Base-by-base conservation (phyloP, 208 protist species). In the Trypanosoma cruzi region DNA sequence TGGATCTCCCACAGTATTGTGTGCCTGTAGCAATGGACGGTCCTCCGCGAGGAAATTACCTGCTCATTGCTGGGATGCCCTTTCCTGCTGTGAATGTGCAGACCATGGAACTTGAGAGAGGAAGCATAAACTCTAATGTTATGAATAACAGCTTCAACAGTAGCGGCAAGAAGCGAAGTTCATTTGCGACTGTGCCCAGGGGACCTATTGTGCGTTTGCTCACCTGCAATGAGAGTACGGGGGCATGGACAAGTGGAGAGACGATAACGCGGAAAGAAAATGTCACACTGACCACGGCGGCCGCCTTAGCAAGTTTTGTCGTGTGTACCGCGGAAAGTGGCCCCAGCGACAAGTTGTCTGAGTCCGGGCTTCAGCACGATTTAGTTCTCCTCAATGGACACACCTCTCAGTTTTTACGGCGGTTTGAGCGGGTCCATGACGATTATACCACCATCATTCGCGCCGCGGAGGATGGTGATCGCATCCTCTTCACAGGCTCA, bases 381-480 rank as follows among this genome's bases (percentile, higher is more conserved):
- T 46, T 90, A 28, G 31, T 64, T 42, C 65, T 91, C 32, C 40
- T 86, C 59, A 84, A 77, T 69, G 73, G 73, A 18, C 60, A 59
- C 24, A 80, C 65, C 37, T 81, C 79, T 48, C 81, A 84, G 57
- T 55, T 75, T n/a, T 56, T 82, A 53, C 73, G 75, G 24, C 81
- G 77, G 16, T 72, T 94, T 44, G 63, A 66, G 1, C 54, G 64
- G 3, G 88, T 80, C 1, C 91, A 96, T 71, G 68, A 70, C 32
- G 88, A 94, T 72, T 92, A 82, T 80, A 89, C 84, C 40, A 96
- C 91, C 4, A 66, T 81, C 2, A 69, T 96, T 50, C 64, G 76
- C 34, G 75, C 78, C 10, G 77, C 80, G 20, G 82, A 84, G 11
- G 87, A 93, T 2, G 73, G 66, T 58, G 85, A 88, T 50, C 71